These are phyloP conservation scores for Tricholomella constricta DNA, from an alignment of 768 basidiomycete genomes.

Conservation along the genomic window DNA sequence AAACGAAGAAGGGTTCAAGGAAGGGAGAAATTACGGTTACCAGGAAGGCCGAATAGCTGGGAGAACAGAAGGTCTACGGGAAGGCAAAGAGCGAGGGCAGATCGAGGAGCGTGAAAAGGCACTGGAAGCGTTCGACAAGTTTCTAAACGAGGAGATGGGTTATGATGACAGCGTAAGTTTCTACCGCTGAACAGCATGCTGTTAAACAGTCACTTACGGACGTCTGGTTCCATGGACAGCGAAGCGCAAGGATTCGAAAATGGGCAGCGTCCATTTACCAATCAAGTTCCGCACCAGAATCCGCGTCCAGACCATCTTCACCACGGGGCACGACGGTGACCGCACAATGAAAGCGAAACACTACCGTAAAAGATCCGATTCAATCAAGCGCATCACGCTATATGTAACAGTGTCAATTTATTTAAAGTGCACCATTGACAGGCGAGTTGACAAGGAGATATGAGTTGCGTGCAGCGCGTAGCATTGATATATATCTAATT, in stretches of 20 bases:
- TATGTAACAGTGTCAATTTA: background rate
- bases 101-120: slow-evolving; percentile 56
- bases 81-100: slow-evolving; percentile 45
- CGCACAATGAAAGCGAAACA: background rate
- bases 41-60: slow-evolving; percentile 45
- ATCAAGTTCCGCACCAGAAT: slow-evolving; percentile 12
- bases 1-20: slow-evolving; percentile 37
- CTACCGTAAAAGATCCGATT: too few relatives aligned
- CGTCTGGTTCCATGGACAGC: slow-evolving; percentile 12
- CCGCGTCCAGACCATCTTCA: slow-evolving; percentile 3
- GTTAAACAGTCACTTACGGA: background rate
- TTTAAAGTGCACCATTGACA: background rate
- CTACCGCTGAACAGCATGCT: background rate
- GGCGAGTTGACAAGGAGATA: background rate
- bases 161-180: slow-evolving; percentile 24
- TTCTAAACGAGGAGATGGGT: slow-evolving; percentile 48
- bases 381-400: too few relatives aligned
- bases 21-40: slow-evolving; percentile 44
- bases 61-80: slow-evolving; percentile 25
- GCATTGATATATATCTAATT: too few relatives aligned
- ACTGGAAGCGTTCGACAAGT: slow-evolving; percentile 58
- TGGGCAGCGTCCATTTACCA: slow-evolving; percentile 38
- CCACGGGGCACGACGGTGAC: background rate
- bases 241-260: slow-evolving; percentile 29
- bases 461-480: too few relatives aligned